Conservation (phyloP, 768 basidiomycete species). For the Paxillus ammoniavirescens region DNA sequence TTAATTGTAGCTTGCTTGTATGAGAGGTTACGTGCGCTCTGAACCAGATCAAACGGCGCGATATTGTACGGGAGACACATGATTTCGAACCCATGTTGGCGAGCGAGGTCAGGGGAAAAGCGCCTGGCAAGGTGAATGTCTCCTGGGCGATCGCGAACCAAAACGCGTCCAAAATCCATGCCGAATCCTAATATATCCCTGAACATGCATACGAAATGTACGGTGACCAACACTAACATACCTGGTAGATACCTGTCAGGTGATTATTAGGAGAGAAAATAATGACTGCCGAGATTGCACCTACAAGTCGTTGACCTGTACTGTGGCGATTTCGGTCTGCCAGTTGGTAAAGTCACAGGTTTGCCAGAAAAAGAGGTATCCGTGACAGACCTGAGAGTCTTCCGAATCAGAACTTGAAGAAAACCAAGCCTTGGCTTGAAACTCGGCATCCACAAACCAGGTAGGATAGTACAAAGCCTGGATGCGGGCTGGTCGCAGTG, state of each 20-base stretch:
- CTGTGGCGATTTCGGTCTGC: slow-evolving; percentile 32
- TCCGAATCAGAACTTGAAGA: slow-evolving; percentile 21
- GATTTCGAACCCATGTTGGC: slow-evolving; percentile 48
- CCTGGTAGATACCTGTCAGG: slow-evolving; percentile 29
- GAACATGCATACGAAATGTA: not conserved
- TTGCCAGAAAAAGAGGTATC: not conserved
- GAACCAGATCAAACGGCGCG: slow-evolving; percentile 50
- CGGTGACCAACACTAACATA: slow-evolving; percentile 6
- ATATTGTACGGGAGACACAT: slow-evolving; percentile 56
- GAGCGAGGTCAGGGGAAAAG: slow-evolving; percentile 46
- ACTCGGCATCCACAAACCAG: slow-evolving; percentile 60
- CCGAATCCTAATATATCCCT: slow-evolving; percentile 12
- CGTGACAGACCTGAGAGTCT: slow-evolving; percentile 22
- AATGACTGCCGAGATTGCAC: slow-evolving; percentile 24
- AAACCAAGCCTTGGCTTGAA: slow-evolving; percentile 37
- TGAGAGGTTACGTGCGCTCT: slow-evolving; percentile 35
- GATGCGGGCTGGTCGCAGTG: slow-evolving; percentile 44
- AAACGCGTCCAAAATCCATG: slow-evolving; percentile 41
- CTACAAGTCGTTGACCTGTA: slow-evolving; percentile 45
- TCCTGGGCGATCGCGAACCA: slow-evolving; percentile 33
- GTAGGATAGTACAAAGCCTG: slow-evolving; percentile 59
- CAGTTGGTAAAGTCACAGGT: slow-evolving; percentile 8
- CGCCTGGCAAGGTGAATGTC: slow-evolving; percentile 35
- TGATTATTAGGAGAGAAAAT: slow-evolving; percentile 12
- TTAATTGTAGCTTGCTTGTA: slow-evolving; percentile 35